Evolutionary conservation across 1,139 yeast genomes (phyloP), one percentile per base, ranked within the genome.

Genomic region (Kurtzmaniella quercitrusa): DNA sequence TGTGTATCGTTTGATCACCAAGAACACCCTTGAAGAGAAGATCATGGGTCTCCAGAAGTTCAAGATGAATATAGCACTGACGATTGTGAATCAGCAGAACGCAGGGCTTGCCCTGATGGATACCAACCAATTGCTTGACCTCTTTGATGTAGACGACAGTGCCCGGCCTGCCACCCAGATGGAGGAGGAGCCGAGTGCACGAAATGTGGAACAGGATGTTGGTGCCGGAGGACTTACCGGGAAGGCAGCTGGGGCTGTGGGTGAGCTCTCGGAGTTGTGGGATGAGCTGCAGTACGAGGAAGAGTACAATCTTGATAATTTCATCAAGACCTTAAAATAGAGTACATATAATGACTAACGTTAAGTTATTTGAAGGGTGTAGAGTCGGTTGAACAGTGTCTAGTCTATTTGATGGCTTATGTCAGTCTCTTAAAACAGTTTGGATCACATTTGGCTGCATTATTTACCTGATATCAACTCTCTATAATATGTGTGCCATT

Each of bases 41-140:
- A 94, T 94, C 50, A 94, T 94, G 99, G 98, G 98, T 37, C 73
- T 94, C 54, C 99, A 94, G 59, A 89, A 89, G 63, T 94, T 94
- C 79, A 94, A 94, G 68, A 85, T 94, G 85, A 93, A 91, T 60
- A 89, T 94, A 59, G 99, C 98, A 0, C 87, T 96, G 0, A 88
- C 97, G 0, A 88, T 94, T 55, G 95, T 94, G 44, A 91, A 91
- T 59, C 99, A 94, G 63, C 98, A 94, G 60, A 94, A 94, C 62
- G 79, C 95, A 10, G 98, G 98, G 1, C 75, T 94, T 53, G 80
- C 89, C 5, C 88, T 97, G 0, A 94, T 94, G 98, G 98, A 90
- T 57, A 91, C 98, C 0, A 91, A 88, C 58, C 98, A 94, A 65
- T 74, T 94, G 49, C 71, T 94, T 43, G 98, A 94, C 57, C 69